Evolutionary conservation across 2,329 filamentous ascomycete species (phyloP), one percentile per base, ranked within the genome.

Genomic region (Tolypocladium paradoxum): DNA sequence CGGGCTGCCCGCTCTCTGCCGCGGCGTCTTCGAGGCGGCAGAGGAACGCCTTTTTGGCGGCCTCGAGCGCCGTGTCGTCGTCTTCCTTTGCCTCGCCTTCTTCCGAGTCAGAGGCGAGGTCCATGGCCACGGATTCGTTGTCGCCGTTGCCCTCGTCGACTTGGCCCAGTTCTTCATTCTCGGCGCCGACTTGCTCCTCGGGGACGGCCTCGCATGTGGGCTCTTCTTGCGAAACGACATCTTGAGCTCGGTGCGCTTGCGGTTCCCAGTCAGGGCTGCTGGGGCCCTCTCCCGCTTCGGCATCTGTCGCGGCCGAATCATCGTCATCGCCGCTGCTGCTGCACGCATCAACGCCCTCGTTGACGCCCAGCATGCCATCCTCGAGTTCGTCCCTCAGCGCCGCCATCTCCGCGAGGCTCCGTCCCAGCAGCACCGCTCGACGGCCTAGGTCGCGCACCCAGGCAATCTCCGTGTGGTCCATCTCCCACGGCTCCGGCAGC

Each of bases 381-480:
- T 67, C 69, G 31, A 72, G 66, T 54, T 70, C 70, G 24, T 76
- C 73, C 49, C 70, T 65, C 51, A 79, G 57, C 12, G 72, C 71
- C 11, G 75, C 75, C 66, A 79, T 76, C 58, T 83, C 76, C 34
- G 73, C 73, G 22, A 82, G 65, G 49, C 77, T 79, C 14, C 75
- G 69, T 59, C 79, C 75, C 53, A 87, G 66, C 58, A 83, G 65
- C 22, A 85, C 82, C 0, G 90, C 90, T 58, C 84, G 79, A 68
- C 90, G 89, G 0, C 87, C 90, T 35, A 97, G 67, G 54, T 93
- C 88, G 50, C 92, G 78, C 31, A 96, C 73, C 62, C 83, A 82
- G 6, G 83, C 85, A 34, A 95, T 81, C 62, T 93, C 87, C 45
- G 83, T 79, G 57, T 88, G 86, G 56, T 82, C 81, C 65, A 96